A percentile compares a stretch with the other conserved stretches of the same genome.
These are phyloP conservation scores for Paracoccidioides lutzii DNA, from an alignment of 2,329 filamentous ascomycete genomes.

Conservation along the genomic window DNA sequence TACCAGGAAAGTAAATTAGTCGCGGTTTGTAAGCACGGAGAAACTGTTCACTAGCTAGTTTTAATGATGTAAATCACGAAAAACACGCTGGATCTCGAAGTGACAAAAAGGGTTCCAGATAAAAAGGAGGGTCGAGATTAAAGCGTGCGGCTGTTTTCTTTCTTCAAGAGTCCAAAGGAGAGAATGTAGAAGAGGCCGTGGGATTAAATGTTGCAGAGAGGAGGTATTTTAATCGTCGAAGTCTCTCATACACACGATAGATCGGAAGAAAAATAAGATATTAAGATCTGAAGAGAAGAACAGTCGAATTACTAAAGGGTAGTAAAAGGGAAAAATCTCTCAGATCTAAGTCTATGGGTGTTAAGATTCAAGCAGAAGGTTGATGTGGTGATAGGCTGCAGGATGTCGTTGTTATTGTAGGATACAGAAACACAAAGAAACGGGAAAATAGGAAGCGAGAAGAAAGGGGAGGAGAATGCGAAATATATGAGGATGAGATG, in stretches of 20 bases:
- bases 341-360: slow-evolving; percentile 5
- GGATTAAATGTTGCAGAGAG: not conserved
- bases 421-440: slow-evolving; percentile 3
- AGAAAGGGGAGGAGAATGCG: not conserved
- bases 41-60: not conserved
- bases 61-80: not conserved
- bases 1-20: not conserved
- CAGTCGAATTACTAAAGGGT: slow-evolving; percentile 1
- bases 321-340: slow-evolving; percentile 4
- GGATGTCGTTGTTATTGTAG: not conserved
- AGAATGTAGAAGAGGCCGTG: not conserved
- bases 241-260: slow-evolving; percentile 14
- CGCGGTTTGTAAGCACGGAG: no score
- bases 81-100: not conserved
- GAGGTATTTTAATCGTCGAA: slow-evolving; percentile 2
- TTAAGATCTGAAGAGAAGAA: slow-evolving; percentile 12
- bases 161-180: not conserved
- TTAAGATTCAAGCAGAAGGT: no score
- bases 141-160: not conserved
- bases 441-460: slow-evolving; percentile 1
- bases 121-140: not conserved
- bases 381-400: not conserved
- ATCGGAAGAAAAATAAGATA: slow-evolving; percentile 19
- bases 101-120: not conserved
- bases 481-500: not conserved